Percentiles rank a stretch among this genome's conserved stretches.
Conservation (phyloP, 2,329 filamentous ascomycete genomes). For the Aspergillus tanneri region DNA sequence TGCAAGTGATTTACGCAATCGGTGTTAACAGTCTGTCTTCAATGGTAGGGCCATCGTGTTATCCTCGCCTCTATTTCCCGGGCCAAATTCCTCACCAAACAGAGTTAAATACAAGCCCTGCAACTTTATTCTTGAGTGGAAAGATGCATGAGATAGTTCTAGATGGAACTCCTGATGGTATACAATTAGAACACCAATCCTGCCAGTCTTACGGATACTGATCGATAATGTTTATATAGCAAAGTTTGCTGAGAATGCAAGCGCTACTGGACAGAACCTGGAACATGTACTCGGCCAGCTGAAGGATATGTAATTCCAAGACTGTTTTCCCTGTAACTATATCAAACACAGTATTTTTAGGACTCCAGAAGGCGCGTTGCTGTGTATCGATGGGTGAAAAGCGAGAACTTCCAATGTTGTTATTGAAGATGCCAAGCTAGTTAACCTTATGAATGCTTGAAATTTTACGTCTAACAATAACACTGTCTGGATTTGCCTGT, state of each 20-base stretch:
- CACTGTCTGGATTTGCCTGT: no score
- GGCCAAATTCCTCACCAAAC: slow-evolving; percentile 20
- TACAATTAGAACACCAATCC: slow-evolving; percentile 1
- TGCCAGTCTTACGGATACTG: slow-evolving; percentile 1
- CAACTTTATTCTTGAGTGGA: slow-evolving; percentile 24
- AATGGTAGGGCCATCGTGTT: slow-evolving; percentile 20
- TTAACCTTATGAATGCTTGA: no score
- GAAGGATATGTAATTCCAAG: slow-evolving; percentile 22
- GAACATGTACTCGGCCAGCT: slow-evolving; percentile 16
- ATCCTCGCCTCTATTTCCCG: slow-evolving; percentile 26
- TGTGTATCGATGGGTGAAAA: no score
- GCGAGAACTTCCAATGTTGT: no score
- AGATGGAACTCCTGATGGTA: slow-evolving; percentile 28
- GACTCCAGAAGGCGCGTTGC: no score
- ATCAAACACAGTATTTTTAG: no score
- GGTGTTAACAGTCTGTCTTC: slow-evolving; percentile 17
- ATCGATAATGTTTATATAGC: slow-evolving; percentile 20
- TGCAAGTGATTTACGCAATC: slow-evolving; percentile 2
- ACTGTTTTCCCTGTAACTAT: neutral
- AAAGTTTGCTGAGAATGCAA: slow-evolving; percentile 23
- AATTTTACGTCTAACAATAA: no score
- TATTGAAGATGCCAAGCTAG: no score
- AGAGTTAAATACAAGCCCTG: slow-evolving; percentile 25
- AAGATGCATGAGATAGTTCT: slow-evolving; percentile 29
- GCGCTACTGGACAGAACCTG: slow-evolving; percentile 17